Conservation (phyloP, 371 early-diverging fungal species). For the Apophysomyces ossiformis region DNA sequence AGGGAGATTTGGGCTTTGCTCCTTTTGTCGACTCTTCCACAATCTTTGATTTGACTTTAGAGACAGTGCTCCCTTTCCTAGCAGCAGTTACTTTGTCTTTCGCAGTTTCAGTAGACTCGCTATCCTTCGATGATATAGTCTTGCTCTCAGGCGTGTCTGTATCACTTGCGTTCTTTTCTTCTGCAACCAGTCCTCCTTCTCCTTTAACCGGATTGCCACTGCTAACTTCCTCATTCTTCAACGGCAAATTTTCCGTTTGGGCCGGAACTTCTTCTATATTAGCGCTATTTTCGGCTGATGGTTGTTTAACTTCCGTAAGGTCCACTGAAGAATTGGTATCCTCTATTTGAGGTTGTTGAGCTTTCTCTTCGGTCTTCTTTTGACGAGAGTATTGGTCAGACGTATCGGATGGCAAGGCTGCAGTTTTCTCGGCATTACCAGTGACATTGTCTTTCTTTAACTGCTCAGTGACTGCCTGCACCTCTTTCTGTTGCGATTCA, state of each 20-base stretch:
- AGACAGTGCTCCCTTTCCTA: neutral
- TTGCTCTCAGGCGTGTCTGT: neutral
- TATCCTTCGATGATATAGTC: neutral
- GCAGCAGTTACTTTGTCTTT: neutral
- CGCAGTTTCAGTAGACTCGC: slow-evolving; percentile 1
- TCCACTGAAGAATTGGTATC: too few species aligned
- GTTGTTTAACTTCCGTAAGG: neutral
- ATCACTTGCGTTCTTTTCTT: neutral
- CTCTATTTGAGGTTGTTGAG: too few species aligned
- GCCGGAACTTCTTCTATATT: neutral
- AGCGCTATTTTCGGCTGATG: neutral
- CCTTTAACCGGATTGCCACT: neutral
- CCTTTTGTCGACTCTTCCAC: neutral
- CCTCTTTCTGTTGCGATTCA: too few species aligned
- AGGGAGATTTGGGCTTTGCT: slow-evolving; percentile 22
- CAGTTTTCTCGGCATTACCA: too few species aligned
- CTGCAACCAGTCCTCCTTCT: neutral
- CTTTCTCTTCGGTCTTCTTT: too few species aligned
- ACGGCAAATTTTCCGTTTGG: too few species aligned
- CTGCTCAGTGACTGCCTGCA: too few species aligned
- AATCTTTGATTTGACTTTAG: neutral
- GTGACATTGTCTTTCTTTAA: too few species aligned
- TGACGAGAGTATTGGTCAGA: too few species aligned
- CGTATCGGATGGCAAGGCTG: too few species aligned
- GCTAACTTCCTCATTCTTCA: neutral